Evolutionary conservation across 257 asterid species (phyloP).

Genomic region (Salvia miltiorrhiza): DNA sequence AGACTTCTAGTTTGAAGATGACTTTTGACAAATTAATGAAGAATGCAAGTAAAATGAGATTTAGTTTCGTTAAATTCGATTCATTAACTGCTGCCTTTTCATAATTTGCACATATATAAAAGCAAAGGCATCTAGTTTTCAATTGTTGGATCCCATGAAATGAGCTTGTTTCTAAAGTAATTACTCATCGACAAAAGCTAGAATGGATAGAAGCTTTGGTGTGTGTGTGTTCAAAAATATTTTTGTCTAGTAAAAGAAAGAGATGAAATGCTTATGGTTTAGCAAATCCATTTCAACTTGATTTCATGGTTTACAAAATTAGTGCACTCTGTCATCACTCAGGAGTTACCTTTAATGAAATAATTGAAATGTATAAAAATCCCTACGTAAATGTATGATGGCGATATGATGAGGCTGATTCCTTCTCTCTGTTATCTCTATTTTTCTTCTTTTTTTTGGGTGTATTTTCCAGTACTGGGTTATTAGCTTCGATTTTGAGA

Average conservation of each 20-base stretch:
- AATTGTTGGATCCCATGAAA: slow-evolving; percentile 14
- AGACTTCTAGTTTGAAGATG: slow-evolving; percentile 5
- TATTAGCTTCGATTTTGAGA: slow-evolving; percentile 21
- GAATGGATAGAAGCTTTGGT: slow-evolving; percentile 2
- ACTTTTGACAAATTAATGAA: neutral
- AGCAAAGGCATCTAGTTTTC: neutral
- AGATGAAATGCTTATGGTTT: slow-evolving; percentile 6
- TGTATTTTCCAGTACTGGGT: neutral
- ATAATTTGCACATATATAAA: neutral
- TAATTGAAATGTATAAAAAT: neutral
- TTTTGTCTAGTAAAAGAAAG: neutral
- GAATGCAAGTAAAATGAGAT: slow-evolving; percentile 5
- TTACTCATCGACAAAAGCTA: neutral
- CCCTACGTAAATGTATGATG: neutral
- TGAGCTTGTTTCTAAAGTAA: neutral
- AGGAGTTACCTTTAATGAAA: neutral
- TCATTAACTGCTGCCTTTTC: slow-evolving; percentile 5
- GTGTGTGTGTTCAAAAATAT: neutral
- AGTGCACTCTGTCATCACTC: neutral
- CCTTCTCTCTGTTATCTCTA: neutral
- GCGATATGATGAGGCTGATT: slow-evolving; percentile 14
- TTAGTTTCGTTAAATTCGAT: neutral
- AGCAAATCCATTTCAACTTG: slow-evolving; percentile 1
- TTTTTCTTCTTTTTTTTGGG: neutral
- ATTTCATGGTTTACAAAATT: slow-evolving; percentile 5